These are phyloP conservation scores for Aspergillus sp. DNA, from an alignment of 2,329 filamentous ascomycete genomes.

Conservation along the genomic window DNA sequence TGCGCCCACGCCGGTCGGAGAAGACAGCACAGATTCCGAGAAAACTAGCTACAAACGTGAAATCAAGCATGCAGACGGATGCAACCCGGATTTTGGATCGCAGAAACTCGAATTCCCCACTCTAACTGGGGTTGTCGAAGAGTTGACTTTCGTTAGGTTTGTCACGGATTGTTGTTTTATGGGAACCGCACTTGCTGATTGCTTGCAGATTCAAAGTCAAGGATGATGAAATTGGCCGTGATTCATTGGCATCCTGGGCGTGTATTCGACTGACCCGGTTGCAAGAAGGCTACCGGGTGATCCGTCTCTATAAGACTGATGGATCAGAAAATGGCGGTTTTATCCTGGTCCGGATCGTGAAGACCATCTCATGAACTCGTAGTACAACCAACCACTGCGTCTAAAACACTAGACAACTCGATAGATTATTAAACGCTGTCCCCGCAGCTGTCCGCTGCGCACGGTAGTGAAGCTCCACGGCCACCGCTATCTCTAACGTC, in stretches of 20 bases:
- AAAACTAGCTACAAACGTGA: slow-evolving; percentile 57
- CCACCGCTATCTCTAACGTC: background rate
- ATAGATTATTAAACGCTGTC: background rate
- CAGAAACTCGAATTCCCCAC: slow-evolving; percentile 60
- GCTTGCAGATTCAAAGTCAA: slow-evolving; percentile 72
- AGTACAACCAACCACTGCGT: background rate
- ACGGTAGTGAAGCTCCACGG: background rate
- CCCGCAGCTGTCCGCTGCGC: background rate
- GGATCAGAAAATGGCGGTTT: slow-evolving; percentile 67
- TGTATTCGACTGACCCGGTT: slow-evolving; percentile 83
- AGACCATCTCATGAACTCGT: slow-evolving; percentile 37
- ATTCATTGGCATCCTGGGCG: slow-evolving; percentile 82
- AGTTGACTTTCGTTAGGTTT: slow-evolving; percentile 72
- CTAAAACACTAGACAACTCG: background rate
- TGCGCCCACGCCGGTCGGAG: slow-evolving; percentile 45
- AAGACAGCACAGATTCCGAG: slow-evolving; percentile 45
- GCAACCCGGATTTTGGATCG: slow-evolving; percentile 65
- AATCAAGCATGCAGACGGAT: slow-evolving; percentile 56
- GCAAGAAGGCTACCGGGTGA: slow-evolving; percentile 71
- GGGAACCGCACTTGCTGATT: background rate
- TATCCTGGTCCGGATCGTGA: slow-evolving; percentile 72
- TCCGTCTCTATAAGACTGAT: slow-evolving; percentile 71
- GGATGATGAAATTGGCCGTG: slow-evolving; percentile 77
- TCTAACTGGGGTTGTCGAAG: slow-evolving; percentile 60
- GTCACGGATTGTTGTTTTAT: slow-evolving; percentile 16